These are phyloP conservation scores for Combretum micranthum DNA, from an alignment of 345 rosid species.

Conservation along the genomic window DNA sequence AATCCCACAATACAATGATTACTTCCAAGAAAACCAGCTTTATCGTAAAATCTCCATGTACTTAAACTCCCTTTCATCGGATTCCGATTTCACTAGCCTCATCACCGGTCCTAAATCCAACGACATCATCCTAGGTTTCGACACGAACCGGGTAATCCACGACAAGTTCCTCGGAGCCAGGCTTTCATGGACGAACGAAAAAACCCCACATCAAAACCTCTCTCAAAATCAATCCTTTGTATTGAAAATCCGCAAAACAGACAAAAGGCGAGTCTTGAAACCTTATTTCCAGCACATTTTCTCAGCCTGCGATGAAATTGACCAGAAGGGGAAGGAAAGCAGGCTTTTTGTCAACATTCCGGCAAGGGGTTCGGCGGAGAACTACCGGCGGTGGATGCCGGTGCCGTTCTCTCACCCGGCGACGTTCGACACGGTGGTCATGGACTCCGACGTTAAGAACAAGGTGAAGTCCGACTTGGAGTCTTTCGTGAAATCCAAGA, in stretches of 20 bases:
- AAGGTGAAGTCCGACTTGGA: slow-evolving; percentile 58
- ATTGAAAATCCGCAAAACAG: slow-evolving; percentile 42
- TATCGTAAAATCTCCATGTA: slow-evolving; percentile 38
- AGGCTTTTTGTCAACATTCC: slow-evolving; percentile 32
- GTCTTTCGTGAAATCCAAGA: slow-evolving; percentile 46
- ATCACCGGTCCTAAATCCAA: slow-evolving; percentile 39
- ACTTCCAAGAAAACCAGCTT: slow-evolving; percentile 45
- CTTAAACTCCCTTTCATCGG: slow-evolving; percentile 43
- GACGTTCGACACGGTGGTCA: slow-evolving; percentile 48
- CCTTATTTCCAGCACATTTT: slow-evolving; percentile 65
- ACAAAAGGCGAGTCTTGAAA: slow-evolving; percentile 48
- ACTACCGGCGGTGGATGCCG: slow-evolving; percentile 42
- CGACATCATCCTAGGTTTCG: slow-evolving; percentile 38
- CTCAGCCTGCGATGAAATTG: slow-evolving; percentile 35
- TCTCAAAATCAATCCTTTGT: slow-evolving; percentile 17
- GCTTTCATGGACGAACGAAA: slow-evolving; percentile 37
- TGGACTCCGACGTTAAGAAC: slow-evolving; percentile 47
- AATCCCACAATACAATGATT: slow-evolving; percentile 39
- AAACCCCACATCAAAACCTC: neutral
- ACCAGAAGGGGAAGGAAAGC: slow-evolving; percentile 27
- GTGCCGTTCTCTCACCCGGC: slow-evolving; percentile 53
- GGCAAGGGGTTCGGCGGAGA: slow-evolving; percentile 1
- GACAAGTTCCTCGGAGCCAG: slow-evolving; percentile 52
- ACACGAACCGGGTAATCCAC: slow-evolving; percentile 26
- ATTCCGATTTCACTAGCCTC: slow-evolving; percentile 51